These are phyloP conservation scores for Candida suzukii DNA, from an alignment of 805 yeast species.

Conservation along the genomic window DNA sequence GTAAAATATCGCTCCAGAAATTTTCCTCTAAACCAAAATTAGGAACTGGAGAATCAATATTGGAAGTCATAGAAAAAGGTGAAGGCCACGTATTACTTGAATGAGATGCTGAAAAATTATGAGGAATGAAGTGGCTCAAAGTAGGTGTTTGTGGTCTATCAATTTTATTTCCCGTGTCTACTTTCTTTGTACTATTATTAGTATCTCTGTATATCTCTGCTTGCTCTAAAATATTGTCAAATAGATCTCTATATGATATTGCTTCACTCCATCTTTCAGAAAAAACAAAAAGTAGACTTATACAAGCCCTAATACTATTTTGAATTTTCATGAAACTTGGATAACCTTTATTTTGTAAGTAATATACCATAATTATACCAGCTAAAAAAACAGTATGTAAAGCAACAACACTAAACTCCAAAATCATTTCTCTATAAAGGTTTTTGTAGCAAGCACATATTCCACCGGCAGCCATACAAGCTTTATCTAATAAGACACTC, in stretches of 20 bases:
- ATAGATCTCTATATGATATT: slow-evolving; percentile 16
- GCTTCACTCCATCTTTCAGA: slow-evolving; percentile 22
- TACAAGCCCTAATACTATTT: slow-evolving; percentile 20
- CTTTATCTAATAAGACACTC: slow-evolving; percentile 9
- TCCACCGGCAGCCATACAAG: slow-evolving; percentile 16
- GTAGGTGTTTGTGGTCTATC: background rate
- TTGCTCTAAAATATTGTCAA: slow-evolving; percentile 17
- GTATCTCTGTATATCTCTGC: slow-evolving; percentile 6
- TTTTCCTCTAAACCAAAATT: slow-evolving; percentile 11
- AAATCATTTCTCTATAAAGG: slow-evolving; percentile 12
- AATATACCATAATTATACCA: slow-evolving; percentile 20
- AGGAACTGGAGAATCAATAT: background rate
- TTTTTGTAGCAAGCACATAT: slow-evolving; percentile 13
- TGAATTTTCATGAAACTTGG: slow-evolving; percentile 14
- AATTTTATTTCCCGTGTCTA: background rate
- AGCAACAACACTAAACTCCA: slow-evolving; percentile 16
- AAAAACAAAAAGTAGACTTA: slow-evolving; percentile 19
- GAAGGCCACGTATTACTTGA: background rate
- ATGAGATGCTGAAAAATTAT: too few species aligned
- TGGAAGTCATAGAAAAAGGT: background rate
- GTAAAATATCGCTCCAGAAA: slow-evolving; percentile 12
- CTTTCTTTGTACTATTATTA: background rate
- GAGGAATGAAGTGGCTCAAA: background rate
- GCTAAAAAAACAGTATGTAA: slow-evolving; percentile 17
- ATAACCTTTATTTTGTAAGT: slow-evolving; percentile 15